Evolutionary conservation across 2,329 filamentous ascomycete species (phyloP).

Genomic region (Microcyclospora pomicola): DNA sequence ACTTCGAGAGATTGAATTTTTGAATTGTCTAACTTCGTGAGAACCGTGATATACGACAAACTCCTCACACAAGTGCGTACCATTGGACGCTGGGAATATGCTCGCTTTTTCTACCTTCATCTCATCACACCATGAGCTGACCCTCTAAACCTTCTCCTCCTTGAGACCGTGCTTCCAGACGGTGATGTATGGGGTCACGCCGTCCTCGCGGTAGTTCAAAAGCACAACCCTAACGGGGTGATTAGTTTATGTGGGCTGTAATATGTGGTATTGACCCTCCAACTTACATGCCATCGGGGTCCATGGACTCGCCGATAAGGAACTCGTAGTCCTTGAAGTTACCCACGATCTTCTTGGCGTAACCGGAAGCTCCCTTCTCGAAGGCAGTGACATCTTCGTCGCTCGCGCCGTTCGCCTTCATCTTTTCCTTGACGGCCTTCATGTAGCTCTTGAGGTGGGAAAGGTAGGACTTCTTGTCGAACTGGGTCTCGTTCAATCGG

Average conservation of each 20-base stretch:
- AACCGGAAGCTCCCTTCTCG: constrained; percentile 59
- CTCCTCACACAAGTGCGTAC: constrained; percentile 4
- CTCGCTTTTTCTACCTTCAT: constrained; percentile 1
- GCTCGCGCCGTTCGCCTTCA: constrained; percentile 48
- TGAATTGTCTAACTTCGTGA: no score
- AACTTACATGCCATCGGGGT: constrained; percentile 82
- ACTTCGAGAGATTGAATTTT: no score
- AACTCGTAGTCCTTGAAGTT: constrained; percentile 98
- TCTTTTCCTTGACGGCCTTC: constrained; percentile 65
- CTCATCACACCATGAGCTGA: background rate
- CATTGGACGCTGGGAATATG: constrained; percentile 1
- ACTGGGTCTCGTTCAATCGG: constrained; percentile 63
- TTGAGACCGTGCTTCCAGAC: constrained; percentile 91
- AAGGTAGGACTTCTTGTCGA: constrained; percentile 82
- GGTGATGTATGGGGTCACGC: constrained; percentile 74
- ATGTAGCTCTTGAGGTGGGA: constrained; percentile 86
- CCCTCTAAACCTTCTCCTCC: constrained; percentile 74
- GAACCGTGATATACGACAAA: background rate
- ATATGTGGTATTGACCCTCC: background rate
- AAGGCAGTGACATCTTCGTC: constrained; percentile 62
- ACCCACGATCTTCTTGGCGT: constrained; percentile 66
- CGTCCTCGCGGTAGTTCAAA: constrained; percentile 96
- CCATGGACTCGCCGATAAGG: constrained; percentile 82
- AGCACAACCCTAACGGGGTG: constrained; percentile 56
- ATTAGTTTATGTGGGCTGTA: constrained; percentile 1